Conservation (phyloP, 192 early-diverging fungal genomes). For the Lobosporangium transversale region DNA sequence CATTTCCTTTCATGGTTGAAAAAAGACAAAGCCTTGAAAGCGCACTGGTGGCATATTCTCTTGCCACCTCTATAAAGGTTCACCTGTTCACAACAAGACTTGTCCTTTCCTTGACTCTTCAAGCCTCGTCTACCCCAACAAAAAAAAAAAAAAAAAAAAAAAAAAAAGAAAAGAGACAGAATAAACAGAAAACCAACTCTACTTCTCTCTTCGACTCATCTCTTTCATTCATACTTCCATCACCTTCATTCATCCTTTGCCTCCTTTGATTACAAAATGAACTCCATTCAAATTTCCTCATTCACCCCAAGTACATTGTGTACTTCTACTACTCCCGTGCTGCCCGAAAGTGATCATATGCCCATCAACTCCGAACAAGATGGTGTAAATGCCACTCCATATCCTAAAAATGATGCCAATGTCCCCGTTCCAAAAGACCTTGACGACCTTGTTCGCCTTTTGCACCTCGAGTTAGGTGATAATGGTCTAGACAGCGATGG, state of each 20-base stretch:
- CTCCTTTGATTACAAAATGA: too few relatives aligned
- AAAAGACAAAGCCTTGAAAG: too few relatives aligned
- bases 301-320: neutral
- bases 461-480: conserved; percentile 64
- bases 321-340: conserved; percentile 9
- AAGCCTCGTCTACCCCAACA: neutral
- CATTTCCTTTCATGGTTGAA: too few relatives aligned
- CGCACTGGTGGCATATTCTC: too few relatives aligned
- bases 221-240: neutral
- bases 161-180: too few relatives aligned
- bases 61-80: too few relatives aligned
- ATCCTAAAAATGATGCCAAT: neutral
- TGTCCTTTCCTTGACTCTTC: too few relatives aligned
- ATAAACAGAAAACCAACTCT: too few relatives aligned
- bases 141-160: neutral
- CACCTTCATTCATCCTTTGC: neutral
- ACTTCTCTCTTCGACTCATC: neutral
- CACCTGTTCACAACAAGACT: too few relatives aligned
- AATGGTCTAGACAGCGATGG: conserved; percentile 64
- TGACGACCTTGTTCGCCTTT: conserved; percentile 58
- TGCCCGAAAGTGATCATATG: conserved; percentile 5
- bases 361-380: neutral
- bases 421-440: conserved; percentile 56
- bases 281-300: neutral
- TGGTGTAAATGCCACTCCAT: neutral